These are phyloP conservation scores for Vigna angularis DNA, from an alignment of 306 rosid genomes.

Conservation along the genomic window DNA sequence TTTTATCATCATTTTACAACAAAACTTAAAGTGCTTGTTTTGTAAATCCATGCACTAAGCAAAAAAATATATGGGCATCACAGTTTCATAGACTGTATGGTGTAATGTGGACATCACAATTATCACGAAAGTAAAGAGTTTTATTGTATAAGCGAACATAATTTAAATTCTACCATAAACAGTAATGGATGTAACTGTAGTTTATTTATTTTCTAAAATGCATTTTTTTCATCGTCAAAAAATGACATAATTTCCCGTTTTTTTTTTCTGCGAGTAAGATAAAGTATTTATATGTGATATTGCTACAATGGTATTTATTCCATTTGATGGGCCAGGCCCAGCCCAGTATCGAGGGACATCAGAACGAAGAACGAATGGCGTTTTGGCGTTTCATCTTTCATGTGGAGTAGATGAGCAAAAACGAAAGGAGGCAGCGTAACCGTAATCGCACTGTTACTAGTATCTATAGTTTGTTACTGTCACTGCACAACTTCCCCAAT, in stretches of 20 bases:
- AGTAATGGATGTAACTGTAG: background rate
- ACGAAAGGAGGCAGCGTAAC: conserved; percentile 44
- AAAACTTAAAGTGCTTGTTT: too few species aligned
- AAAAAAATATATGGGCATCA: too few species aligned
- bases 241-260: too few species aligned
- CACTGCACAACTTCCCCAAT: conserved; percentile 48
- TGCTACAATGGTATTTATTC: background rate
- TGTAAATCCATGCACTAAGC: too few species aligned
- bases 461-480: conserved; percentile 7
- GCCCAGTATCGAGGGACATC: conserved; percentile 22
- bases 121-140: background rate
- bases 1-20: background rate
- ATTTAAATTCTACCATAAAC: too few species aligned
- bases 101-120: too few species aligned
- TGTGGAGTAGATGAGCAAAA: conserved; percentile 33
- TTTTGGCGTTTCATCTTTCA: conserved; percentile 21
- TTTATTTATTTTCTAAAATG: too few species aligned
- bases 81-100: too few species aligned
- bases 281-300: too few species aligned
- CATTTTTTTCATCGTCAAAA: too few species aligned
- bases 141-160: too few species aligned
- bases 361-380: background rate
- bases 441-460: conserved; percentile 36
- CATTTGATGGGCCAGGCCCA: conserved; percentile 28
- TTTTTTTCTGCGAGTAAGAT: too few species aligned